Conservation (phyloP, 331 rosid species). For the Telfairia occidentalis region DNA sequence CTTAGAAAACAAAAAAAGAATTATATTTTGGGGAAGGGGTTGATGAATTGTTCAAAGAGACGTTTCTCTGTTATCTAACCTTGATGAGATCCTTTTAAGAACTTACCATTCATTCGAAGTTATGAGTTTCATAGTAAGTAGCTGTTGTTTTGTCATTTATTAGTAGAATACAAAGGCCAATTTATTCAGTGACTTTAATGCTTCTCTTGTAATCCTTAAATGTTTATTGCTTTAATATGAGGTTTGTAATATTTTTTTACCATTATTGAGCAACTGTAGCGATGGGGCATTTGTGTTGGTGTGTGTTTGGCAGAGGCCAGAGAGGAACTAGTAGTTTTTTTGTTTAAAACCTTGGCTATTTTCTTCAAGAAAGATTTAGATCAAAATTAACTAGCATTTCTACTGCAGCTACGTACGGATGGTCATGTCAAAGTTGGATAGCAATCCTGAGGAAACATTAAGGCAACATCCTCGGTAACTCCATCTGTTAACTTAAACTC, state of each 20-base stretch:
- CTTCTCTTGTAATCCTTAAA: background rate
- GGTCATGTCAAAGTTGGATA: conserved; percentile 49
- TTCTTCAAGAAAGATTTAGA: background rate
- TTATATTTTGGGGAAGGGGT: background rate
- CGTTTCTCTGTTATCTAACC: background rate
- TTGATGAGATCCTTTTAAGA: background rate
- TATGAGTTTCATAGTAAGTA: background rate
- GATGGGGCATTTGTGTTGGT: background rate
- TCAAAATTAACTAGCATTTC: background rate
- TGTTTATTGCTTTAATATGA: background rate
- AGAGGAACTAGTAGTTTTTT: background rate
- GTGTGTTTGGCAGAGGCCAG: background rate
- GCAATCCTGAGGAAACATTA: conserved; percentile 50
- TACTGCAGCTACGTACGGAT: conserved; percentile 75
- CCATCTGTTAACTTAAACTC: background rate
- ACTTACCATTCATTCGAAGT: background rate
- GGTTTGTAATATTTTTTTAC: background rate
- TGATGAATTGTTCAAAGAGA: background rate
- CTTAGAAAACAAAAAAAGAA: background rate
- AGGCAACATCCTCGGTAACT: conserved; percentile 60
- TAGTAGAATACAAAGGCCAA: background rate
- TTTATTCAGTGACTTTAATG: background rate
- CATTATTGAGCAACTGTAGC: background rate
- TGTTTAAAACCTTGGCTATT: background rate
- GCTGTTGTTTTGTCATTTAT: background rate